Evolutionary conservation across 768 basidiomycete genomes (phyloP), one percentile per base, ranked within the genome.

Genomic region (Leccinellum rugosiceps): DNA sequence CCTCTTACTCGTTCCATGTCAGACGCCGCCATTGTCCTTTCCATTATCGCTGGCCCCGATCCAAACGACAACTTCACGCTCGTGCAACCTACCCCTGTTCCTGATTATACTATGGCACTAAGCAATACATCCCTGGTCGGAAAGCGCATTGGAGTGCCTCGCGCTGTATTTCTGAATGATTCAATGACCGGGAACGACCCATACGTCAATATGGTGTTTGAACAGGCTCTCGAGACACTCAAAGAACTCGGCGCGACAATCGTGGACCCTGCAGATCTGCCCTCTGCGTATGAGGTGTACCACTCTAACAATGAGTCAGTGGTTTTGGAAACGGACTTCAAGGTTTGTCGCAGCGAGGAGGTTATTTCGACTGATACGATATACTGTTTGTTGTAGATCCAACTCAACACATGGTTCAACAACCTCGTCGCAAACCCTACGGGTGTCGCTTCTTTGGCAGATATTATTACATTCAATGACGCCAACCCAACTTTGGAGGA

Each of bases 261-360:
- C 14, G 75, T 87, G 4, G 86, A 88, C 64, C 83, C 85, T 1
- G 83, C 85, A 3, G 82, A 86, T 64, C 66, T 87, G 25, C 83
- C 85, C 0, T 80, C 80, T 28, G 81, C 80, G 3, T 74, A 78
- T 1, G 83, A 83, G 53, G 76, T 83, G 10, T 62, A 76, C 21
- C 57, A 62, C 3, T 80, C 80, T 0, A 77, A 77, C 14, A 83
- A 84, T 55, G 84, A 87, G 65, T 80, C 75, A 0, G 67, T 82
- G 15, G 85, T 86, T 3, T 59, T 83, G n/a, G 62, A 74, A 10
- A 71, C 75, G 0, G 85, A 87, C 60, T 83, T 87, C 71, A 87
- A 85, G 76, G 86, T 80, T 50, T 43, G 65, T 52, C 13, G n/a
- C n/a, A 9, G 14, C 14, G 11, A 25, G 8, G 23, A 21, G 19